A percentile compares a stretch with the other conserved stretches of the same genome.
These are phyloP conservation scores for Tremella fuciformis DNA, from an alignment of 768 basidiomycete species.

Conservation along the genomic window DNA sequence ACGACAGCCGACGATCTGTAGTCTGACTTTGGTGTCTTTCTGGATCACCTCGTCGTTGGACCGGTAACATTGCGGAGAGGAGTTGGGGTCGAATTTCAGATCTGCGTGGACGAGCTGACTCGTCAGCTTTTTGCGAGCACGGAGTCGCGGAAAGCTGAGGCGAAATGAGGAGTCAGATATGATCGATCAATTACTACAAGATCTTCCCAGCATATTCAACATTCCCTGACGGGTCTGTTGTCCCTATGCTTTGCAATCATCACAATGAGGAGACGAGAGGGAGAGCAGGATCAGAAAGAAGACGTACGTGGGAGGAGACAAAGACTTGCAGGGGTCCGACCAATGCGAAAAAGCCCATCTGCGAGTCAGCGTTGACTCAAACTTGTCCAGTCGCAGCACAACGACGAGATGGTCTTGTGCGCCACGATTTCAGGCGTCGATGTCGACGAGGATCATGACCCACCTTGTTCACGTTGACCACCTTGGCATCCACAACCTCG, in stretches of 20 bases:
- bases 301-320: slow-evolving; percentile 84
- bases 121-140: slow-evolving; percentile 7
- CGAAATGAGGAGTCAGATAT: slow-evolving; percentile 32
- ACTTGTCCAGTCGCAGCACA: not conserved
- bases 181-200: slow-evolving; percentile 53
- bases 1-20: slow-evolving; percentile 97
- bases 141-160: not conserved
- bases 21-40: slow-evolving; percentile 83
- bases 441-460: slow-evolving; percentile 42
- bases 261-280: slow-evolving; percentile 24
- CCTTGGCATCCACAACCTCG: slow-evolving; percentile 94
- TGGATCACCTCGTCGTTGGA: slow-evolving; percentile 76
- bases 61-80: slow-evolving; percentile 93
- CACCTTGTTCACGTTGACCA: slow-evolving; percentile 93
- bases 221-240: slow-evolving; percentile 48
- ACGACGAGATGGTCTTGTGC: too few relatives aligned
- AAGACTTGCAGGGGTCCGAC: slow-evolving; percentile 93
- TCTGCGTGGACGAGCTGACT: slow-evolving; percentile 85
- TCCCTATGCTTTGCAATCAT: slow-evolving; percentile 54
- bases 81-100: slow-evolving; percentile 90
- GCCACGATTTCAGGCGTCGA: too few relatives aligned
- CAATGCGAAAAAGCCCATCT: slow-evolving; percentile 99
- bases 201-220: slow-evolving; percentile 53
- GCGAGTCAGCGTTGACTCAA: not conserved
- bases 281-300: slow-evolving; percentile 1